A percentile compares a stretch with the other conserved stretches of the same genome.
These are phyloP conservation scores for Fusarium pseudocircinatum DNA, from an alignment of 2,329 filamentous ascomycete species.

Conservation along the genomic window DNA sequence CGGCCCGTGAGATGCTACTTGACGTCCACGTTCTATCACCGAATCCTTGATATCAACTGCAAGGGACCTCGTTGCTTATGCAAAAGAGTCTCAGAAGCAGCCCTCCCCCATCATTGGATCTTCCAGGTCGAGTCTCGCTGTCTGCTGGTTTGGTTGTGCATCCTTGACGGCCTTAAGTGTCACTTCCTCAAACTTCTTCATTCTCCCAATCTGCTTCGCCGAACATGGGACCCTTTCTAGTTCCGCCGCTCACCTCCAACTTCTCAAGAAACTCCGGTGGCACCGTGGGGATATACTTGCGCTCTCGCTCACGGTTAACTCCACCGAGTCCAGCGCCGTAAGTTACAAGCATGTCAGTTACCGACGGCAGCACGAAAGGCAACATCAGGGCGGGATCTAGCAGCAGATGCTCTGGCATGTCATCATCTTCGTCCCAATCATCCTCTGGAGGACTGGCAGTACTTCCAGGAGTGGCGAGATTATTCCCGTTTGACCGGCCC, in stretches of 20 bases:
- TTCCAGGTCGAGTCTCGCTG: not conserved
- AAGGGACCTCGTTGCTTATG: constrained; percentile 3
- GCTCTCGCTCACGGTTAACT: constrained; percentile 86
- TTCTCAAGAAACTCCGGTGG: constrained; percentile 92
- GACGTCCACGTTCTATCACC: constrained; percentile 14
- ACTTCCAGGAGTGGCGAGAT: constrained; percentile 54
- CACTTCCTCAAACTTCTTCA: constrained; percentile 61
- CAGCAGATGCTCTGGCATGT: constrained; percentile 78
- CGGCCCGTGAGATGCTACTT: constrained; percentile 5
- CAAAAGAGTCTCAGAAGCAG: not conserved
- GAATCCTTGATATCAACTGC: not conserved
- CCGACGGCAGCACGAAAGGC: constrained; percentile 93
- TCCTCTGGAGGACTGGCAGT: constrained; percentile 50
- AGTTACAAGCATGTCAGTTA: constrained; percentile 95
- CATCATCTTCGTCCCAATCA: constrained; percentile 65
- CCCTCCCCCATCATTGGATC: not conserved
- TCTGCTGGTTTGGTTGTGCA: not conserved
- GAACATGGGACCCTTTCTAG: constrained; percentile 66
- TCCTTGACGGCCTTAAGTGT: constrained; percentile 5
- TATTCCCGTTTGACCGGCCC: constrained; percentile 54
- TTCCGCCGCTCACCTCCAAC: constrained; percentile 70
- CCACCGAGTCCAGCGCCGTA: constrained; percentile 96
- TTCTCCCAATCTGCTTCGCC: constrained; percentile 74
- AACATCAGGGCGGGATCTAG: constrained; percentile 92
- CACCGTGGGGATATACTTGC: constrained; percentile 95